Conservation (phyloP, 2,329 filamentous ascomycete genomes). For the Bipolaris sorokiniana region DNA sequence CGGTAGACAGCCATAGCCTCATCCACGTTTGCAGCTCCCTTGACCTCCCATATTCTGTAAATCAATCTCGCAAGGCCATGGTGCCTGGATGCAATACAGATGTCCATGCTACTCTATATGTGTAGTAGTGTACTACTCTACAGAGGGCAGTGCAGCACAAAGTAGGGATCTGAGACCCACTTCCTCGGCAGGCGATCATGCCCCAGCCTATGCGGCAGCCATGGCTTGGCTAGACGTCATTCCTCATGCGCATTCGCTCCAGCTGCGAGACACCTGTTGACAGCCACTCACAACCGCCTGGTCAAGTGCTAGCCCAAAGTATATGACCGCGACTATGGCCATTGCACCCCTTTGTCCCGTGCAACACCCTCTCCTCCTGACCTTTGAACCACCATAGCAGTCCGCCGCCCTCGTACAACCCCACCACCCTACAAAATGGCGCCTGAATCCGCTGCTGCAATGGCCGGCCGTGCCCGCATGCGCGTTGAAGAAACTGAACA, state of each 20-base stretch:
- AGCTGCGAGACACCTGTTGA: conserved; percentile 15
- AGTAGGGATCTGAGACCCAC: conserved; percentile 4
- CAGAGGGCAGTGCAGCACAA: conserved; percentile 2
- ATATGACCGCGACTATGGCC: conserved; percentile 27
- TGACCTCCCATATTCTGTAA: too few species aligned
- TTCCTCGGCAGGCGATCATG: conserved; percentile 12
- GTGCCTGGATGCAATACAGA: not conserved
- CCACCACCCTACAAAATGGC: conserved; percentile 35
- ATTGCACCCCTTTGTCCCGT: conserved; percentile 35
- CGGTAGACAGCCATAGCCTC: too few species aligned
- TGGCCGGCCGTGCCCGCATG: conserved; percentile 41
- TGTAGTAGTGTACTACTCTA: not conserved
- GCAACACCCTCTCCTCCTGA: conserved; percentile 45
- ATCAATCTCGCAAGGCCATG: too few species aligned
- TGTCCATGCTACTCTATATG: not conserved
- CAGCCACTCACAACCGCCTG: conserved; percentile 17
- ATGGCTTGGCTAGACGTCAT: conserved; percentile 19
- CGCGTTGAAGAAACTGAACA: conserved; percentile 41
- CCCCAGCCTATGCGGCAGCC: conserved; percentile 3
- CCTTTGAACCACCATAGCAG: conserved; percentile 33
- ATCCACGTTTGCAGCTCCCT: too few species aligned
- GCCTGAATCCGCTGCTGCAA: conserved; percentile 29
- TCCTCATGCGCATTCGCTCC: conserved; percentile 19
- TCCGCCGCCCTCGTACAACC: conserved; percentile 16
- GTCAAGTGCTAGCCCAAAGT: conserved; percentile 24